These are phyloP conservation scores for Erigeron philadelphicus DNA, from an alignment of 140 eudicot species.

Conservation along the genomic window DNA sequence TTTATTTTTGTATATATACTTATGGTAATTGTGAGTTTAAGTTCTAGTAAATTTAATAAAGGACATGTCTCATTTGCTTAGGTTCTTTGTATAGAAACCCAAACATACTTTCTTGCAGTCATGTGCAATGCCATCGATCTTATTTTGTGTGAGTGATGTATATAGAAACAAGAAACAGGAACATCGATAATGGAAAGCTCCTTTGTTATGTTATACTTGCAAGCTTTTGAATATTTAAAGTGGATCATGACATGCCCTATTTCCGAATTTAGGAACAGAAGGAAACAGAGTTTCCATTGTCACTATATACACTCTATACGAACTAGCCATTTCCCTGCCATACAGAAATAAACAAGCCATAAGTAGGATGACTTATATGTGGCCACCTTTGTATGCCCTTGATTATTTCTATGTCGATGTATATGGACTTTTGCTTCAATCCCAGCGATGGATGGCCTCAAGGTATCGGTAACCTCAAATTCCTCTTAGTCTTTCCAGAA, in stretches of 20 bases:
- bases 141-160: too few species aligned
- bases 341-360: too few species aligned
- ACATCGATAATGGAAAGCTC: background rate
- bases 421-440: background rate
- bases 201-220: background rate
- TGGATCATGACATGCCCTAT: slow-evolving; percentile 9
- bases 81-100: background rate
- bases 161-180: too few species aligned
- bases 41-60: background rate
- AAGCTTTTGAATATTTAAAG: slow-evolving; percentile 3
- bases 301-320: background rate
- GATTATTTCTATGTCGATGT: background rate
- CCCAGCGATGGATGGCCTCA: background rate
- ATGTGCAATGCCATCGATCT: background rate
- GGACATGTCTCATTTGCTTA: background rate
- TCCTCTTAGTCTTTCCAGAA: background rate
- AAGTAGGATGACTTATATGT: background rate
- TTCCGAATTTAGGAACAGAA: background rate
- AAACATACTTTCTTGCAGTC: background rate
- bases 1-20: slow-evolving; percentile 8
- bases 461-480: background rate
- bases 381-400: background rate
- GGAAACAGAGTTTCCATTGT: slow-evolving; percentile 6
- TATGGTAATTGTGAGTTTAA: background rate
- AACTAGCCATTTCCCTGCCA: background rate